Conservation (phyloP, 2,329 filamentous ascomycete species). For the Xylaria sp. region DNA sequence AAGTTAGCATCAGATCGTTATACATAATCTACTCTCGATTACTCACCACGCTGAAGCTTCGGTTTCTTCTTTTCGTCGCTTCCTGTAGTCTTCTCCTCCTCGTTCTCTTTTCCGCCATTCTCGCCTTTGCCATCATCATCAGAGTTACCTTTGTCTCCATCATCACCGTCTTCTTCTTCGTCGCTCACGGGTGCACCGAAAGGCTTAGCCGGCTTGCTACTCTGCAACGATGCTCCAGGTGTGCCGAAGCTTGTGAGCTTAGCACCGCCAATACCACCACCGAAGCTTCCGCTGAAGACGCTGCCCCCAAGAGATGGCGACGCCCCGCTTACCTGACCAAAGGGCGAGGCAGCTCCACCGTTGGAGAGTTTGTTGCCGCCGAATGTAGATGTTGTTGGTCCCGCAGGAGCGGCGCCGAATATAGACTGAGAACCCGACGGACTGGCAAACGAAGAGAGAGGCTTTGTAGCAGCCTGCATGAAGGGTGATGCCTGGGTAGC, state of each 20-base stretch:
- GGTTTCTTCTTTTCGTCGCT: slow-evolving; percentile 62
- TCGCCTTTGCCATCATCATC: slow-evolving; percentile 47
- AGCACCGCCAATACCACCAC: slow-evolving; percentile 42
- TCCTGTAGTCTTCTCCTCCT: slow-evolving; percentile 44
- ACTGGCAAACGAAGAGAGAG: slow-evolving; percentile 48
- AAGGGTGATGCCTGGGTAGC: slow-evolving; percentile 61
- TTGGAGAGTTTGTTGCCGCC: slow-evolving; percentile 40
- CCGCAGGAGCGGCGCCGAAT: slow-evolving; percentile 40
- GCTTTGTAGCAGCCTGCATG: slow-evolving; percentile 31
- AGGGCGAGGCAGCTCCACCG: slow-evolving; percentile 32
- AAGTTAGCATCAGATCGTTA: slow-evolving; percentile 32
- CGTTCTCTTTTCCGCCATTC: slow-evolving; percentile 52
- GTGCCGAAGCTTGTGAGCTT: slow-evolving; percentile 72
- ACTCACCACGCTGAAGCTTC: slow-evolving; percentile 71
- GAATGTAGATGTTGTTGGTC: slow-evolving; percentile 55
- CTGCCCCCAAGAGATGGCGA: slow-evolving; percentile 42
- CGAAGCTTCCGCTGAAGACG: slow-evolving; percentile 53
- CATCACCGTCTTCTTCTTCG: slow-evolving; percentile 44
- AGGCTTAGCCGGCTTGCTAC: slow-evolving; percentile 66
- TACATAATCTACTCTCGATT: background rate
- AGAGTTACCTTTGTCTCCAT: slow-evolving; percentile 42
- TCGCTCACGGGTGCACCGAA: slow-evolving; percentile 77
- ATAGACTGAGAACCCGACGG: slow-evolving; percentile 46
- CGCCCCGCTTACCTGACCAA: slow-evolving; percentile 33
- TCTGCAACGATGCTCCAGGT: slow-evolving; percentile 55